Base-by-base conservation (phyloP, 352 stramenopile species). In the Lagenidium giganteum region DNA sequence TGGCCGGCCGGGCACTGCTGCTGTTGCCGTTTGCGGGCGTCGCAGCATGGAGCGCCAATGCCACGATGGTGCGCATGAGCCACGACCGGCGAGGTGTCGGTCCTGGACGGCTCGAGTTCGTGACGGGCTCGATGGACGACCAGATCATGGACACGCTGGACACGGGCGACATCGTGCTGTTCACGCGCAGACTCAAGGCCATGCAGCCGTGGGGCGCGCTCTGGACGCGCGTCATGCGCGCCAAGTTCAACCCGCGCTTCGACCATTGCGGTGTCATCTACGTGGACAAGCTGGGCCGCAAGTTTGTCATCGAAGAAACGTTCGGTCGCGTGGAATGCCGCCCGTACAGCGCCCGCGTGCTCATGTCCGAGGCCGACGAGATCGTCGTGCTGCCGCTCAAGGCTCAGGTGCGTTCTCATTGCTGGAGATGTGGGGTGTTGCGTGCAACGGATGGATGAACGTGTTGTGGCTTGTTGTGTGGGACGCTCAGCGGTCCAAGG, bases 291-390 rank as follows among this genome's bases (percentile, higher is more conserved):
- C 50, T 93, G 35, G 82, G 82, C 2, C 74, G 76, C 50, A 89
- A 89, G 48, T 93, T 87, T 28, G 66, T 93, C 18, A 73, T 92
- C 27, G 82, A 93, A 54, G 82, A 93, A 53, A 92, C 79, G 57
- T 69, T 88, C 35, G 44, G 59, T 31, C 76, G 82, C 36, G 76
- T 93, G 33, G 73, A 88, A 45, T 91, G 80, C 47, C 73, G 77
- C 11, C 74, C 78, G 5, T 93, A 92, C 57, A 80, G 67, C 21
- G 75, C 79, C 25, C 79, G 82, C 12, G 63, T 93, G 20, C 47
- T 93, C 23, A 73, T 66, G 29, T 92, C 76, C 32, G 59, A 83
- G 63, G 67, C 75, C 17, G 62, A 51, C 14, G 82, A 93, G 50
- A 93, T 93, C 57, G 73, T 79, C 12, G 73, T 92, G 27, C 50